Percentiles rank a stretch among this genome's conserved stretches.
phyloP scores from a whole-genome alignment of 768 basidiomycete species.

The Butyriboletus loyo region DNA sequence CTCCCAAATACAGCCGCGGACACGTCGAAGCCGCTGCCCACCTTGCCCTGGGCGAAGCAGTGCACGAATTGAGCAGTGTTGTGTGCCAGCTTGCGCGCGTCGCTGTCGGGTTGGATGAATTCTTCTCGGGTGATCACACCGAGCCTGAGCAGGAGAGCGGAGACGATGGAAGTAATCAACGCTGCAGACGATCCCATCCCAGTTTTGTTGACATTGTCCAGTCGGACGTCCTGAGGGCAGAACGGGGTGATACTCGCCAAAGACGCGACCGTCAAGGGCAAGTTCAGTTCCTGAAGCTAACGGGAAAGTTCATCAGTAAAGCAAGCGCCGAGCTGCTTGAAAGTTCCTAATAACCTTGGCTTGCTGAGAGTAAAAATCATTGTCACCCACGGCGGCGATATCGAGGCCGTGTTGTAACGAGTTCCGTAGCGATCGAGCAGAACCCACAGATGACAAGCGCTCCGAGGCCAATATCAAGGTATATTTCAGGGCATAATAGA shows the following conservation, averaged over 20 bases:
- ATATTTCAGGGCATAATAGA: conserved; percentile 83
- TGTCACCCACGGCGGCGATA: conserved; percentile 85
- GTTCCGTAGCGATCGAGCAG: conserved; percentile 41
- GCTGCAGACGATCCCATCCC: conserved; percentile 97
- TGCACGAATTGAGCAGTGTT: conserved; percentile 94
- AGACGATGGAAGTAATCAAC: conserved; percentile 91
- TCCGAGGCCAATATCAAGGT: conserved; percentile 69
- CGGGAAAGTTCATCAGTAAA: not conserved
- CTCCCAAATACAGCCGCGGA: conserved; percentile 92
- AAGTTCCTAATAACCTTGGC: conserved; percentile 53
- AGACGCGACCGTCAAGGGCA: conserved; percentile 62
- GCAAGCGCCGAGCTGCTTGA: not conserved
- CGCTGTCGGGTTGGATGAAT: conserved; percentile 41
- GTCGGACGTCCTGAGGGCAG: conserved; percentile 58
- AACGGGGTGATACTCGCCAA: conserved; percentile 76
- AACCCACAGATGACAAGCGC: conserved; percentile 28
- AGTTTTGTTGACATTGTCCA: conserved; percentile 93
- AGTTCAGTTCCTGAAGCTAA: conserved; percentile 60
- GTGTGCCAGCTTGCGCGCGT: conserved; percentile 68
- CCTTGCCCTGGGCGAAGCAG: conserved; percentile 95
- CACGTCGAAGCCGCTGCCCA: conserved; percentile 97
- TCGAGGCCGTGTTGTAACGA: conserved; percentile 56
- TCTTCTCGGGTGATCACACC: conserved; percentile 52
- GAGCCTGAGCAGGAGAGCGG: conserved; percentile 78
- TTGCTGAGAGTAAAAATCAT: conserved; percentile 97